These are phyloP conservation scores for Stenogyne calaminthoides DNA, from an alignment of 305 asterid genomes.

Conservation along the genomic window DNA sequence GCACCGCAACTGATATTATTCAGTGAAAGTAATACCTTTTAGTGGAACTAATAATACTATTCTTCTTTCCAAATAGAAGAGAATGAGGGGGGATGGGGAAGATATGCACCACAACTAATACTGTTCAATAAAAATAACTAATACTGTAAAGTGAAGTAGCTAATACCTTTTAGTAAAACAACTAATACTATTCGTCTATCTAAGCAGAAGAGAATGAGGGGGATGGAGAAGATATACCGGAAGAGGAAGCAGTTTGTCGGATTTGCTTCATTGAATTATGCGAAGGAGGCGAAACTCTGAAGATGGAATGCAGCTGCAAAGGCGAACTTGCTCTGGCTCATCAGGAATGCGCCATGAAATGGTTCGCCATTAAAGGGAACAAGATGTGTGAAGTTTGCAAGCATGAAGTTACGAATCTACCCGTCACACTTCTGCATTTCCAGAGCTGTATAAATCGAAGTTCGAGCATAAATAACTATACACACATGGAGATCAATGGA, in stretches of 20 bases:
- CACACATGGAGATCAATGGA: conserved; percentile 68
- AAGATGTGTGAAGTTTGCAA: conserved; percentile 59
- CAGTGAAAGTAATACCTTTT: no score
- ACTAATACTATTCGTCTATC: no score
- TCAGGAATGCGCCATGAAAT: conserved; percentile 57
- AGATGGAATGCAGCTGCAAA: conserved; percentile 57
- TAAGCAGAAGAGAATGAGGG: conserved; percentile 52
- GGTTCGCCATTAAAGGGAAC: conserved; percentile 59
- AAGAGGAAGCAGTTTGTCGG: conserved; percentile 61
- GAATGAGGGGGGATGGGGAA: no score
- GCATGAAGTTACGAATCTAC: conserved; percentile 50
- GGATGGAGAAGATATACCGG: conserved; percentile 58
- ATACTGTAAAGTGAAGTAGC: no score
- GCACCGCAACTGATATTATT: no score
- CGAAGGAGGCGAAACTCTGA: conserved; percentile 50
- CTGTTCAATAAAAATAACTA: no score
- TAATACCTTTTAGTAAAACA: no score
- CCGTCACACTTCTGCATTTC: conserved; percentile 70
- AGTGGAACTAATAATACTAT: no score
- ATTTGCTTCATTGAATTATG: conserved; percentile 55
- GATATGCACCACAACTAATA: no score
- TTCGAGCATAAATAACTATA: conserved; percentile 34
- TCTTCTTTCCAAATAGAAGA: no score
- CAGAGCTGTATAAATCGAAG: conserved; percentile 56
- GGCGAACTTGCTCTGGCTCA: conserved; percentile 58